These are phyloP conservation scores for Anastatica hierochuntica DNA, from an alignment of 345 rosid species.

Conservation along the genomic window DNA sequence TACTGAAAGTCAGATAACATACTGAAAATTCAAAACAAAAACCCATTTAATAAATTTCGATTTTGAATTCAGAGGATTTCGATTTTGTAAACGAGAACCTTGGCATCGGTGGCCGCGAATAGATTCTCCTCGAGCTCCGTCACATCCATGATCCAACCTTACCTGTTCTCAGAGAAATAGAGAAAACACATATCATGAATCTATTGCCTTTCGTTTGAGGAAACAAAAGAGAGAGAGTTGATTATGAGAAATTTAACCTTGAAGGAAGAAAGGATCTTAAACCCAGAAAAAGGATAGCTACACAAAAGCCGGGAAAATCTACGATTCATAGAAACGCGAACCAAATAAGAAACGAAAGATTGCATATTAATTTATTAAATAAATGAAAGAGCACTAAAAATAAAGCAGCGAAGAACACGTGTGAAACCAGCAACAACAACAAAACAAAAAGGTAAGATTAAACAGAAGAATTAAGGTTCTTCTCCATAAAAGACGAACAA, in stretches of 20 bases:
- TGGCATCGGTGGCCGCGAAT: slow-evolving; percentile 89
- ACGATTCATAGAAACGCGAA: slow-evolving; percentile 23
- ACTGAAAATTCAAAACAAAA: not conserved
- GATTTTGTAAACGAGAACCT: slow-evolving; percentile 54
- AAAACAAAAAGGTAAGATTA: slow-evolving; percentile 28
- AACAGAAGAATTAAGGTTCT: too few species aligned
- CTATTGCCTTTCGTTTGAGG: not conserved
- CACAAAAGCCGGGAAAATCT: slow-evolving; percentile 18
- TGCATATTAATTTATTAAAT: not conserved
- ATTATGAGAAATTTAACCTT: too few species aligned
- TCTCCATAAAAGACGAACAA: slow-evolving; percentile 39
- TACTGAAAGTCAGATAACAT: not conserved
- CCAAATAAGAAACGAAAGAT: not conserved
- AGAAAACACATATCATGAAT: not conserved
- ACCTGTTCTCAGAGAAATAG: not conserved
- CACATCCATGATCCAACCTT: slow-evolving; percentile 59
- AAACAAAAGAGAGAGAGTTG: too few species aligned
- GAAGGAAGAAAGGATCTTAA: slow-evolving; percentile 24
- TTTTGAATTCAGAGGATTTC: too few species aligned
- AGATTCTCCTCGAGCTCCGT: slow-evolving; percentile 84
- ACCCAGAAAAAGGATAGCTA: slow-evolving; percentile 20
- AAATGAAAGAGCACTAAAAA: slow-evolving; percentile 2
- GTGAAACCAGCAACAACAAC: slow-evolving; percentile 23
- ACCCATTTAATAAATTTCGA: too few species aligned
- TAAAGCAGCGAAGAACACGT: slow-evolving; percentile 24